phyloP scores from a whole-genome alignment of 2,329 filamentous ascomycete genomes.

The Shiraia sp. region DNA sequence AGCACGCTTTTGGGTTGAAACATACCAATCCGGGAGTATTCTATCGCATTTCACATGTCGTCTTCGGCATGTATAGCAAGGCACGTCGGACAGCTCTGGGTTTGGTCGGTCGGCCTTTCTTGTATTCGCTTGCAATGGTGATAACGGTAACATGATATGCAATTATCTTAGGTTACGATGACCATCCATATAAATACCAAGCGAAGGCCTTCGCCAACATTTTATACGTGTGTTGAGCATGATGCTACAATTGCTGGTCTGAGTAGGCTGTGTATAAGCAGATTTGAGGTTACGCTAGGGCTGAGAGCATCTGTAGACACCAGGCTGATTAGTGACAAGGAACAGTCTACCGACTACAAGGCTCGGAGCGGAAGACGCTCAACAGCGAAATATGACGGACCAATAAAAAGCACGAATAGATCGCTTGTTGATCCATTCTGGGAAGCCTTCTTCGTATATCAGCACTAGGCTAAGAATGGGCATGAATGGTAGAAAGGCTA shows the following conservation, averaged over 20 bases:
- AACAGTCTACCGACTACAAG: neutral
- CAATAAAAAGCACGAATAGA: no score
- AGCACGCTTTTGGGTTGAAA: neutral
- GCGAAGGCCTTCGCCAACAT: slow-evolving; percentile 7
- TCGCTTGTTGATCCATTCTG: no score
- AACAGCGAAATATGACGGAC: no score
- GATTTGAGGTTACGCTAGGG: slow-evolving; percentile 5
- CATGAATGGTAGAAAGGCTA: no score
- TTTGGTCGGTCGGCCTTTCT: slow-evolving; percentile 7
- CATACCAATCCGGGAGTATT: slow-evolving; percentile 35
- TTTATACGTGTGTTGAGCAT: slow-evolving; percentile 19
- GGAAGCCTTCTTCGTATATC: no score
- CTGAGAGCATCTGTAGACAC: slow-evolving; percentile 2
- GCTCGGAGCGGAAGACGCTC: neutral
- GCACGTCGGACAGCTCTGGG: slow-evolving; percentile 23
- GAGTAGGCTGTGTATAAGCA: slow-evolving; percentile 9
- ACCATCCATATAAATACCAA: slow-evolving; percentile 5
- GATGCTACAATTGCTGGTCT: neutral
- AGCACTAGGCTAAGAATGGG: no score
- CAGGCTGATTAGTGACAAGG: slow-evolving; percentile 1
- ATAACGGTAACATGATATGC: slow-evolving; percentile 15
- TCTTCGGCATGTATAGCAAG: slow-evolving; percentile 41
- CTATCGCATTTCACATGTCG: slow-evolving; percentile 46
- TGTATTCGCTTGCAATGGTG: slow-evolving; percentile 7
- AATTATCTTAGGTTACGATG: slow-evolving; percentile 11